Percentiles rank a stretch among this genome's conserved stretches.
These are phyloP conservation scores for Geotrichum candidum DNA, from an alignment of 1,139 yeast genomes.

Conservation along the genomic window DNA sequence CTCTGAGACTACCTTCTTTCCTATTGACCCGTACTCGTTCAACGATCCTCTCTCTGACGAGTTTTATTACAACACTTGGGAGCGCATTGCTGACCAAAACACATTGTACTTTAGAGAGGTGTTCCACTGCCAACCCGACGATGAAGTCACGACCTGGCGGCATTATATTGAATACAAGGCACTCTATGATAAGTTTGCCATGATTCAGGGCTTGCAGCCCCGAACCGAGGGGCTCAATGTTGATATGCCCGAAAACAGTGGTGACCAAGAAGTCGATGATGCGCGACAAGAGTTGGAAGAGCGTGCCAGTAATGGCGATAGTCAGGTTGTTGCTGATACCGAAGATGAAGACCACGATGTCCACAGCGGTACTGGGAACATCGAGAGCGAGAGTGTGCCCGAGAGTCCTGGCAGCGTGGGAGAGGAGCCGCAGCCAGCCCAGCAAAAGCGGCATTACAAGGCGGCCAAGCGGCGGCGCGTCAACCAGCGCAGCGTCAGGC, in stretches of 20 bases:
- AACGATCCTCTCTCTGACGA: constrained; percentile 75
- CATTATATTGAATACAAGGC: constrained; percentile 66
- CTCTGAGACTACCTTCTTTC: constrained; percentile 26
- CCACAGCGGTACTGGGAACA: not conserved
- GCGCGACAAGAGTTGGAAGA: constrained; percentile 3
- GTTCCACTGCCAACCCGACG: constrained; percentile 94
- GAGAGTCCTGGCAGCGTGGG: not conserved
- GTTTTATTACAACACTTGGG: constrained; percentile 87
- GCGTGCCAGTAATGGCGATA: not conserved
- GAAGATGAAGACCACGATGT: not conserved
- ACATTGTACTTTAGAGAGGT: constrained; percentile 76
- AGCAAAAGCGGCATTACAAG: constrained; percentile 5
- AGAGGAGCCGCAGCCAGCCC: not conserved
- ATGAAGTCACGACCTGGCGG: constrained; percentile 78
- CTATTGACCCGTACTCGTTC: constrained; percentile 81
- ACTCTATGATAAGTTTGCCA: constrained; percentile 34
- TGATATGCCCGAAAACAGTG: constrained; percentile 14
- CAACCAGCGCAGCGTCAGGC: constrained; percentile 4
- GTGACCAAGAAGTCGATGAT: not conserved
- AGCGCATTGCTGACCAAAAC: constrained; percentile 74
- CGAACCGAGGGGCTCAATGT: constrained; percentile 10
- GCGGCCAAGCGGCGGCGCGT: constrained; percentile 10
- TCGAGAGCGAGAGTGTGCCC: not conserved
- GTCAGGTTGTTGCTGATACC: not conserved
- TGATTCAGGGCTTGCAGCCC: constrained; percentile 29